Percentiles rank a stretch among this genome's conserved stretches.
These are phyloP conservation scores for Blastobotrys apis DNA, from an alignment of 1,139 yeast species.

Conservation along the genomic window DNA sequence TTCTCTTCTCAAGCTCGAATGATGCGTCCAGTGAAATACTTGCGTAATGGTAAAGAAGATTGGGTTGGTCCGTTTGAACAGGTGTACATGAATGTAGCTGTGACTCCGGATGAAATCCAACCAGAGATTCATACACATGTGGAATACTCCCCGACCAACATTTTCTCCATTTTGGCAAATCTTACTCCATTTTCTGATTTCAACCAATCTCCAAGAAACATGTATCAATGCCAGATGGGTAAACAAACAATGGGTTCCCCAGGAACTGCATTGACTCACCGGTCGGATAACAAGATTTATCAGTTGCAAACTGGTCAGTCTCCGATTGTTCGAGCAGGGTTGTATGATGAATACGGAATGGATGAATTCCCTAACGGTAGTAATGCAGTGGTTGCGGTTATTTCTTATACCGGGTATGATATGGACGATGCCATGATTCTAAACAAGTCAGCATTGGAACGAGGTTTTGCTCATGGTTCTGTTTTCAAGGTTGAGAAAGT, in stretches of 20 bases:
- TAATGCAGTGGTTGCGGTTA: slow-evolving; percentile 97
- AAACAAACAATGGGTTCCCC: slow-evolving; percentile 99
- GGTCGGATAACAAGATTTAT: slow-evolving; percentile 93
- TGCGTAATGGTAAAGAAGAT: slow-evolving; percentile 79
- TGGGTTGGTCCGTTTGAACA: slow-evolving; percentile 97
- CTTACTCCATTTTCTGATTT: slow-evolving; percentile 97
- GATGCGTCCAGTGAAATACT: slow-evolving; percentile 92
- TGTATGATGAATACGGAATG: slow-evolving; percentile 95
- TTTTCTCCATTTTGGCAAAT: slow-evolving; percentile 88
- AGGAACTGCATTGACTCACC: slow-evolving; percentile 86
- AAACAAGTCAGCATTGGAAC: slow-evolving; percentile 93
- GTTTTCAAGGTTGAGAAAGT: slow-evolving; percentile 92
- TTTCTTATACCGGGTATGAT: slow-evolving; percentile 98
- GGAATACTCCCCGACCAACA: slow-evolving; percentile 91
- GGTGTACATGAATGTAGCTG: slow-evolving; percentile 94
- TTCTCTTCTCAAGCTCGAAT: slow-evolving; percentile 92
- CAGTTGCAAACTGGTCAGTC: slow-evolving; percentile 97
- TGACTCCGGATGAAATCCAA: slow-evolving; percentile 86
- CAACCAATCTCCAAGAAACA: slow-evolving; percentile 98
- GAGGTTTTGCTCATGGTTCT: slow-evolving; percentile 97
- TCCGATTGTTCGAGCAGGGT: slow-evolving; percentile 90
- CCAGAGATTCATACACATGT: slow-evolving; percentile 83
- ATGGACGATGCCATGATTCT: slow-evolving; percentile 99
- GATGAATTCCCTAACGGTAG: slow-evolving; percentile 98
- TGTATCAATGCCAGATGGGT: slow-evolving; percentile 99